These are phyloP conservation scores for Plantago coronopus DNA, from an alignment of 305 asterid genomes.

Conservation along the genomic window DNA sequence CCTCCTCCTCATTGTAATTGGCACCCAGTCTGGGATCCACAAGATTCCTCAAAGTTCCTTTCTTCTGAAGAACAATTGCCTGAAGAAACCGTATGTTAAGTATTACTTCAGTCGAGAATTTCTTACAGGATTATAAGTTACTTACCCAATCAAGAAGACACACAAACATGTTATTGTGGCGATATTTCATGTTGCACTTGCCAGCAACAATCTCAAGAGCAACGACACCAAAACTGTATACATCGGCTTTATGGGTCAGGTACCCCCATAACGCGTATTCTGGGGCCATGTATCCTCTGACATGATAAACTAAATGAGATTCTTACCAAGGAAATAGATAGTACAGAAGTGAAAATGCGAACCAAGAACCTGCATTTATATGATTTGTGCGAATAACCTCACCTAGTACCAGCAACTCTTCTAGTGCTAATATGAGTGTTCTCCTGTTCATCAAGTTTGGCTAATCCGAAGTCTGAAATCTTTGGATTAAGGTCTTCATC, in stretches of 20 bases:
- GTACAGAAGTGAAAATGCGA: too few species aligned
- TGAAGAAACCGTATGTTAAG: too few species aligned
- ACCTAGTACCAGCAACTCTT: constrained; percentile 60
- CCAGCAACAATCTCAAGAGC: constrained; percentile 51
- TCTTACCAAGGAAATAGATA: not conserved
- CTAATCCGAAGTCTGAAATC: constrained; percentile 60
- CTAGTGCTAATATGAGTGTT: constrained; percentile 47
- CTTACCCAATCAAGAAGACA: constrained; percentile 60
- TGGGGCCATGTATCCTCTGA: constrained; percentile 58
- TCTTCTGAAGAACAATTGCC: constrained; percentile 49
- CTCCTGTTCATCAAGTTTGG: constrained; percentile 56
- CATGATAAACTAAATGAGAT: not conserved
- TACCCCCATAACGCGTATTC: constrained; percentile 62
- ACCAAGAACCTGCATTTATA: too few species aligned
- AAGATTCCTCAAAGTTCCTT: constrained; percentile 38
- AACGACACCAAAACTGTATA: constrained; percentile 52
- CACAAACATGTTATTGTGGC: constrained; percentile 36
- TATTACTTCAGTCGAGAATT: too few species aligned
- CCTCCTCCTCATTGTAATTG: constrained; percentile 28
- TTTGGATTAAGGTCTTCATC: constrained; percentile 53
- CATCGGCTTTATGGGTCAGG: constrained; percentile 49
- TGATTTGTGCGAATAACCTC: constrained; percentile 19
- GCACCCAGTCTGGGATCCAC: constrained; percentile 44
- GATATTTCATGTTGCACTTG: constrained; percentile 44
- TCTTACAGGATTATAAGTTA: too few species aligned